Evolutionary conservation across 352 stramenopile genomes (phyloP).

Genomic region (Globisporangium sylvaticum): DNA sequence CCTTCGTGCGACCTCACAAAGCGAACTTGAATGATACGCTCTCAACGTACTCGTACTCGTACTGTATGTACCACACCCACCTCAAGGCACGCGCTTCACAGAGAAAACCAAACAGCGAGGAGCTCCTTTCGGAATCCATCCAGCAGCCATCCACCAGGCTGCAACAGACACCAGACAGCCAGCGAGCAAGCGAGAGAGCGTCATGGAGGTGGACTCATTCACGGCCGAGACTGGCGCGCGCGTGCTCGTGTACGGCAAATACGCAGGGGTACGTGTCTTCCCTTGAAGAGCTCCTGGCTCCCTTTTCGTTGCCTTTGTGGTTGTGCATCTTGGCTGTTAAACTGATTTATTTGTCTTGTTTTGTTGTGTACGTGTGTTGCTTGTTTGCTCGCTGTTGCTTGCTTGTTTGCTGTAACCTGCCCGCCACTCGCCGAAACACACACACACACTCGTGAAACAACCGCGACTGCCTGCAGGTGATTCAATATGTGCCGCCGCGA

Average conservation of each 20-base stretch:
- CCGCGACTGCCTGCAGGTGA: constrained; percentile 25
- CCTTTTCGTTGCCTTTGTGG: neutral
- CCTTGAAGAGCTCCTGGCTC: neutral
- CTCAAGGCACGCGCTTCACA: neutral
- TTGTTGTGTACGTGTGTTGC: constrained; percentile 9
- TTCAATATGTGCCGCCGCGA: constrained; percentile 59
- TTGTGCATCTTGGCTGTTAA: neutral
- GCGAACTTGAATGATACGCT: no score
- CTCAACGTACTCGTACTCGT: no score
- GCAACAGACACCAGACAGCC: neutral
- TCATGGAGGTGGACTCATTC: constrained; percentile 29
- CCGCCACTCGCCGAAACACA: neutral
- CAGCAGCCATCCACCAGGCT: neutral
- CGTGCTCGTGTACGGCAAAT: constrained; percentile 78
- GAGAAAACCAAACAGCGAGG: neutral
- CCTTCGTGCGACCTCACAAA: no score
- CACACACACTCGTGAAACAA: neutral
- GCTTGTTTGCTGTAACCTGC: neutral
- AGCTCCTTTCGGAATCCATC: constrained; percentile 2
- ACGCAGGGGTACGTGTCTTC: constrained; percentile 55
- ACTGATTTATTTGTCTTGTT: constrained; percentile 1
- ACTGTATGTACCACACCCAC: no score
- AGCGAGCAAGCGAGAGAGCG: constrained; percentile 21
- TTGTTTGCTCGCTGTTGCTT: constrained; percentile 9
- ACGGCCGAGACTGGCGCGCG: constrained; percentile 31